These are phyloP conservation scores for Exophiala alcalophila DNA, from an alignment of 2,329 filamentous ascomycete species.

Conservation along the genomic window DNA sequence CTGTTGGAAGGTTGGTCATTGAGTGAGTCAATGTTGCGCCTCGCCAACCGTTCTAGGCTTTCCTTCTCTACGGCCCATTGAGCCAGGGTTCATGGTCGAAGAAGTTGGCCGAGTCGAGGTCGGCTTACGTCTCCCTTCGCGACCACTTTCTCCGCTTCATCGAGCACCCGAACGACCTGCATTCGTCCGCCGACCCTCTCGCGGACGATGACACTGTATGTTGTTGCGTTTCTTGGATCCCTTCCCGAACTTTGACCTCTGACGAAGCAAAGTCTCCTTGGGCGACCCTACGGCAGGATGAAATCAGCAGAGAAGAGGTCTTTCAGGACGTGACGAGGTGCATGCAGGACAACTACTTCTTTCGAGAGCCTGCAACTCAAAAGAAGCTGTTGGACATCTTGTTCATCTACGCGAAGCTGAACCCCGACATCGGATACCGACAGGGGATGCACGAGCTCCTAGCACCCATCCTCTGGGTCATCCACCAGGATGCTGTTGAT, in stretches of 20 bases:
- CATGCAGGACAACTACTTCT: constrained; percentile 86
- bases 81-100: constrained; percentile 66
- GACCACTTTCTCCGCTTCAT: constrained; percentile 78
- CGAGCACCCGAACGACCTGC: constrained; percentile 76
- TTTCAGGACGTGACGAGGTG: constrained; percentile 88
- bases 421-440: constrained; percentile 84
- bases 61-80: constrained; percentile 71
- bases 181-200: constrained; percentile 74
- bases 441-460: constrained; percentile 98
- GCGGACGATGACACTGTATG: constrained; percentile 72
- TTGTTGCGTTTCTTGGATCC: constrained; percentile 29
- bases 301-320: constrained; percentile 81
- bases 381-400: constrained; percentile 80
- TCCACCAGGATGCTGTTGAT: constrained; percentile 77
- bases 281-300: constrained; percentile 81
- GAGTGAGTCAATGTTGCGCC: constrained; percentile 1
- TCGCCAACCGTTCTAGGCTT: constrained; percentile 55
- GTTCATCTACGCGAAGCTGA: constrained; percentile 91
- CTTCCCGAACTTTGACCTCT: constrained; percentile 34
- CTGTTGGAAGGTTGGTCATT: constrained; percentile 76
- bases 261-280: constrained; percentile 75
- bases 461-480: constrained; percentile 80
- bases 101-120: constrained; percentile 65
- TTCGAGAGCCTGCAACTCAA: constrained; percentile 76
- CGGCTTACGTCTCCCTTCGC: constrained; percentile 68